Evolutionary conservation across 176 grass and related monocot species (phyloP).

Genomic region (Zizania latifolia): DNA sequence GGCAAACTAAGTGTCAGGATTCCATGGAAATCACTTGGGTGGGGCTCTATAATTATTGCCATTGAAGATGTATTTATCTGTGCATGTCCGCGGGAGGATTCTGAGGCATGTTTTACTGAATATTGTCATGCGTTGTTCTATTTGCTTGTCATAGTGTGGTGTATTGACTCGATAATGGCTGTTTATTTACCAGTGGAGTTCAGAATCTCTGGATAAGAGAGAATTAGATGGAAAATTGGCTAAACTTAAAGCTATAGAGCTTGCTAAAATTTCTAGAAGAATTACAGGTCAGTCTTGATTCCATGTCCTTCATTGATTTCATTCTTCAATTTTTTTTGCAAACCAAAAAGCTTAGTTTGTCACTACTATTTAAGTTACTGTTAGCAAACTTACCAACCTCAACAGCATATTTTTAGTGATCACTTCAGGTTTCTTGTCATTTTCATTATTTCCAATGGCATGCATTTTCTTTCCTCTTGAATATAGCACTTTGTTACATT

Average conservation of each 20-base stretch:
- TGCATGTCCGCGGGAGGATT: constrained; percentile 78
- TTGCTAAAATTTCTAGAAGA: constrained; percentile 89
- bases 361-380: not conserved
- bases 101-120: constrained; percentile 56
- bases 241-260: constrained; percentile 96
- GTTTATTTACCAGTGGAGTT: constrained; percentile 68
- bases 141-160: constrained; percentile 6
- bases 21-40: constrained; percentile 96
- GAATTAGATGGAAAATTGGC: constrained; percentile 96
- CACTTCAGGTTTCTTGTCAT: not conserved
- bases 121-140: constrained; percentile 12
- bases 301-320: not conserved
- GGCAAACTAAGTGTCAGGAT: constrained; percentile 94
- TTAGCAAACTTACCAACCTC: constrained; percentile 3
- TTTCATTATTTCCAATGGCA: not conserved
- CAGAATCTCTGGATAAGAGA: constrained; percentile 73
- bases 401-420: constrained; percentile 5
- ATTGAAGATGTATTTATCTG: constrained; percentile 90
- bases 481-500: constrained; percentile 3
- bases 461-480: not conserved
- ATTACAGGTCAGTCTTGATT: constrained; percentile 54
- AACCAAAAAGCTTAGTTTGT: constrained; percentile 7
- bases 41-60: constrained; percentile 89
- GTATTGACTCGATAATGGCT: constrained; percentile 20
- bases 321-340: not conserved